phyloP scores from a whole-genome alignment of 2,329 filamentous ascomycete species.

The Trichoderma endophyticum region DNA sequence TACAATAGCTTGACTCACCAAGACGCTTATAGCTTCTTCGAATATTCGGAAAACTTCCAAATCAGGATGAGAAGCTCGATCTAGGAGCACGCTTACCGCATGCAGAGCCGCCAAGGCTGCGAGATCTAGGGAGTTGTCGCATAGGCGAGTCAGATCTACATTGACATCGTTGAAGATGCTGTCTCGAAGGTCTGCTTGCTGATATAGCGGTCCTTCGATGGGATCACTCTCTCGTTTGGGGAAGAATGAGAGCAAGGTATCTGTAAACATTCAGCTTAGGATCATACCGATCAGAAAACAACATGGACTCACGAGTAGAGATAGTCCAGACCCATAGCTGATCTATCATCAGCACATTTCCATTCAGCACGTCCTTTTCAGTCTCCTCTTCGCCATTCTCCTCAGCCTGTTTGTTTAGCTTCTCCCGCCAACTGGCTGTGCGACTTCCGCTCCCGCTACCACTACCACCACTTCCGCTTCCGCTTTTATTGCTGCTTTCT shows the following conservation, averaged over 20 bases:
- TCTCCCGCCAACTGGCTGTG: slow-evolving; percentile 30
- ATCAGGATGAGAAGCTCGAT: slow-evolving; percentile 57
- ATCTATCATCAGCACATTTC: slow-evolving; percentile 64
- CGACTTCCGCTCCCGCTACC: slow-evolving; percentile 28
- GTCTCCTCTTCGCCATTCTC: slow-evolving; percentile 23
- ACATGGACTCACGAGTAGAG: slow-evolving; percentile 44
- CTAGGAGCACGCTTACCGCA: slow-evolving; percentile 59
- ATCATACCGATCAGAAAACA: neutral
- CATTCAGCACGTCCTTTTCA: slow-evolving; percentile 44
- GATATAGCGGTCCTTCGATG: slow-evolving; percentile 53
- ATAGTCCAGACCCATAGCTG: slow-evolving; percentile 62
- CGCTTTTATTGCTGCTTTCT: slow-evolving; percentile 26
- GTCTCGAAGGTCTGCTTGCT: slow-evolving; percentile 60
- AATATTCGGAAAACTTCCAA: slow-evolving; percentile 64
- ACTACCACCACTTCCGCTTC: slow-evolving; percentile 27
- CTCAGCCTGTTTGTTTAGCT: slow-evolving; percentile 21
- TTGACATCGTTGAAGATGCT: slow-evolving; percentile 66
- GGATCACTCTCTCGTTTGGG: slow-evolving; percentile 53
- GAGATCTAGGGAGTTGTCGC: slow-evolving; percentile 59
- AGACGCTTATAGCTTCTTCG: slow-evolving; percentile 61
- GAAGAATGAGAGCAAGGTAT: slow-evolving; percentile 54
- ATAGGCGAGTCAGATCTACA: slow-evolving; percentile 59
- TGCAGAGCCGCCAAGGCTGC: slow-evolving; percentile 61
- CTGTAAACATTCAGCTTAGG: slow-evolving; percentile 30
- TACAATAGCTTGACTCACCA: slow-evolving; percentile 39